Percentiles rank a stretch among this genome's conserved stretches.
These are phyloP conservation scores for Oryza punctata DNA, from an alignment of 176 grass and related monocot genomes.

Conservation along the genomic window DNA sequence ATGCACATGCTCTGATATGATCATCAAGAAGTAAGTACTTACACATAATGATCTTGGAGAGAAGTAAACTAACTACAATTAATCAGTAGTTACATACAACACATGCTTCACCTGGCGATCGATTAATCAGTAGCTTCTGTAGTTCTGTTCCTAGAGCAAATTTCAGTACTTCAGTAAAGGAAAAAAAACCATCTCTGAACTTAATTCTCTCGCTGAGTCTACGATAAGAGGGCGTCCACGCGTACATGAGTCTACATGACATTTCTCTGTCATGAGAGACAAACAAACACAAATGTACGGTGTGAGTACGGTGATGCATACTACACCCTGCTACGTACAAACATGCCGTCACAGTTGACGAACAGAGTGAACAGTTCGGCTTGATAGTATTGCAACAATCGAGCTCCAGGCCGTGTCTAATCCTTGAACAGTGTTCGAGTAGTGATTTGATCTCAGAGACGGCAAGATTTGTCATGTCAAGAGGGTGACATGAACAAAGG, in stretches of 20 bases:
- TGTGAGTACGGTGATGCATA: background rate
- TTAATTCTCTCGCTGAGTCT: background rate
- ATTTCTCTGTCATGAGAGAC: background rate
- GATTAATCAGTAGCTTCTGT: background rate
- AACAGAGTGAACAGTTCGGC: no score
- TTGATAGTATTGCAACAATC: background rate
- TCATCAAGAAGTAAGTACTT: background rate
- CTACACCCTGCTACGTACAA: no score
- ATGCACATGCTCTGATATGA: background rate
- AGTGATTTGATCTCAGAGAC: background rate
- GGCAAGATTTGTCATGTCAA: slow-evolving; percentile 1
- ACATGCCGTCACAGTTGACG: no score
- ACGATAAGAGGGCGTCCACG: background rate
- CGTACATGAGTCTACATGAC: background rate
- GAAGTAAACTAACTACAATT: background rate
- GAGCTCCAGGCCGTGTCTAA: background rate
- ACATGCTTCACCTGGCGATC: background rate
- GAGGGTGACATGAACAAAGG: background rate
- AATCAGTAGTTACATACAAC: background rate
- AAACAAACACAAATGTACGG: background rate
- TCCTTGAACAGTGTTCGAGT: background rate
- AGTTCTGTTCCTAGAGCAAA: no score
- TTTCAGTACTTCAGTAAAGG: background rate
- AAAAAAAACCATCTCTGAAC: background rate
- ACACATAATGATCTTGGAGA: background rate